Evolutionary conservation across 192 early-diverging fungal species (phyloP).

Genomic region (Dissophora ornata): DNA sequence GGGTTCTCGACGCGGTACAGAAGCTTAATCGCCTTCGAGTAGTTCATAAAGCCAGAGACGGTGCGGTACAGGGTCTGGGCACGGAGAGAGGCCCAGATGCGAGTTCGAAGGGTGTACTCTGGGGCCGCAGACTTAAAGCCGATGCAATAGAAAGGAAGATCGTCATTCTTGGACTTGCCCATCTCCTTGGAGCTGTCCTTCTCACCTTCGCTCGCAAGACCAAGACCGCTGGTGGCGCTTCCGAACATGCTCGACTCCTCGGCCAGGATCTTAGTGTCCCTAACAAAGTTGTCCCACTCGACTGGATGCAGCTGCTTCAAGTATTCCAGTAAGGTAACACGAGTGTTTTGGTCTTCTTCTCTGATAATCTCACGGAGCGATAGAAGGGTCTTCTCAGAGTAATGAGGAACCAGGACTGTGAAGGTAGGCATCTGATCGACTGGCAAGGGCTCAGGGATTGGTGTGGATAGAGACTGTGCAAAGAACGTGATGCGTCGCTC

Average conservation of each 20-base stretch:
- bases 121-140: conserved; percentile 86
- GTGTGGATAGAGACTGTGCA: conserved; percentile 85
- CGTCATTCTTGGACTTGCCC: conserved; percentile 77
- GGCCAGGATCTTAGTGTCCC: conserved; percentile 83
- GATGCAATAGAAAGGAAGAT: conserved; percentile 83
- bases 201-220: conserved; percentile 29
- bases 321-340: conserved; percentile 85
- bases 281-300: conserved; percentile 94
- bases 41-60: conserved; percentile 89
- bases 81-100: conserved; percentile 89
- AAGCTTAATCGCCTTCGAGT: conserved; percentile 84
- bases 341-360: conserved; percentile 83
- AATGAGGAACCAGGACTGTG: conserved; percentile 86
- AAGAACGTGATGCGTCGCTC: conserved; percentile 88
- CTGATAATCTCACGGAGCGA: conserved; percentile 86
- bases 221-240: conserved; percentile 28
- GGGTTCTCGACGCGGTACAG: conserved; percentile 85
- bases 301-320: conserved; percentile 80
- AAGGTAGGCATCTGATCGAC: conserved; percentile 89
- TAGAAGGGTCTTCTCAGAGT: conserved; percentile 87
- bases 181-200: conserved; percentile 62
- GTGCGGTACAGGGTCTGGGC: conserved; percentile 90
- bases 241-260: conserved; percentile 66
- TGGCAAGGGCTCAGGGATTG: conserved; percentile 81
- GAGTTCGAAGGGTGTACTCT: conserved; percentile 85